Evolutionary conservation across 2,329 filamentous ascomycete species (phyloP).

Genomic region (Aspergillus niger): DNA sequence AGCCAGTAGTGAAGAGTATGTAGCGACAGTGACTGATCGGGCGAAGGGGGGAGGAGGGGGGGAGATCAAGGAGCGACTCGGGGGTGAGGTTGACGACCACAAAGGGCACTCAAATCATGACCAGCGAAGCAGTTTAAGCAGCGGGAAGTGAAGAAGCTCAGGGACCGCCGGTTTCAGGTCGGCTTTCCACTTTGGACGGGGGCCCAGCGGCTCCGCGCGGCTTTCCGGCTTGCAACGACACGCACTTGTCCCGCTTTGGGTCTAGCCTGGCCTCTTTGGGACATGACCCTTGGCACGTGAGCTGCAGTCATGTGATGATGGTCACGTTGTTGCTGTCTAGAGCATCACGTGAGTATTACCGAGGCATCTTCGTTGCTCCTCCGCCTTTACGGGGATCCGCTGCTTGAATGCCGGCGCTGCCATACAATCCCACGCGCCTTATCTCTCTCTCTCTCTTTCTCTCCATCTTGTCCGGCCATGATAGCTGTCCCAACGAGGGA

Average conservation of each 20-base stretch:
- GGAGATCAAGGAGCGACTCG: constrained; percentile 37
- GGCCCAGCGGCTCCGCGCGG: constrained; percentile 21
- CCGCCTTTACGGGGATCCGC: constrained; percentile 9
- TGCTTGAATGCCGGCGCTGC: background rate
- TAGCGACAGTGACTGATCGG: constrained; percentile 7
- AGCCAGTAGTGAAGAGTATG: constrained; percentile 14
- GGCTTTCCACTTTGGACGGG: background rate
- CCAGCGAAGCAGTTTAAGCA: constrained; percentile 14
- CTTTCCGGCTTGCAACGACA: constrained; percentile 10
- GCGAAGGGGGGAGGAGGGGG: background rate
- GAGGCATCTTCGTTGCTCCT: constrained; percentile 23
- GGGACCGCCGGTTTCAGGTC: constrained; percentile 20
- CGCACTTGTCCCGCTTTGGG: constrained; percentile 14
- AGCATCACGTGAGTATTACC: constrained; percentile 20
- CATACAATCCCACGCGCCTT: background rate
- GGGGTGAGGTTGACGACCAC: constrained; percentile 30
- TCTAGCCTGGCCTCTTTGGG: constrained; percentile 9
- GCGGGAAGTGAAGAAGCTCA: constrained; percentile 20
- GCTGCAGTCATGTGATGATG: constrained; percentile 10
- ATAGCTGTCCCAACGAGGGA: background rate
- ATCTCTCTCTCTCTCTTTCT: background rate
- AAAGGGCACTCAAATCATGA: constrained; percentile 16
- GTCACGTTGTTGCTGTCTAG: background rate
- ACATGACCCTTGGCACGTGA: constrained; percentile 12
- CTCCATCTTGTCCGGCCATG: background rate